Evolutionary conservation across 768 basidiomycete genomes (phyloP).

Genomic region (Pleurotus salmoneostramineus): DNA sequence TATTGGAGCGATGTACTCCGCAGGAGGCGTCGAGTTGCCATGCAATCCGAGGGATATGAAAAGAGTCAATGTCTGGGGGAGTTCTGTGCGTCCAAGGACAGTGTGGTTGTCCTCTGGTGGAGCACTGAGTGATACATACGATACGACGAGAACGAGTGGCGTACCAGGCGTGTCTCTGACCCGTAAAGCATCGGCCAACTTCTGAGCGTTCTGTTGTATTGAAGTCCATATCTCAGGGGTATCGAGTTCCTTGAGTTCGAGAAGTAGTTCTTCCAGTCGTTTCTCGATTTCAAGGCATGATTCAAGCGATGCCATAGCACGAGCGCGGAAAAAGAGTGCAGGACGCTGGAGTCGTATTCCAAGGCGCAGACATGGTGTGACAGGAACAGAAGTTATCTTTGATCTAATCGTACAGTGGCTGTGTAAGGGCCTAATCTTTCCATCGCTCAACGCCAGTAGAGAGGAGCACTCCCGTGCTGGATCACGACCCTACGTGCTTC

Average conservation of each 20-base stretch:
- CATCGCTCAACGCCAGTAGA: constrained; percentile 4
- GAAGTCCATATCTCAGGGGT: constrained; percentile 42
- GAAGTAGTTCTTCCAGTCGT: constrained; percentile 29
- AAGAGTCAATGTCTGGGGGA: constrained; percentile 63
- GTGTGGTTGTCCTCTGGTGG: constrained; percentile 67
- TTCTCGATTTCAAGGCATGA: constrained; percentile 20
- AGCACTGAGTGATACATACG: constrained; percentile 10
- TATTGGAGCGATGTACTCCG: constrained; percentile 44
- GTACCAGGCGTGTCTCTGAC: constrained; percentile 49
- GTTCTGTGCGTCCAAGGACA: constrained; percentile 55
- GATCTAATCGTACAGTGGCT: constrained; percentile 7
- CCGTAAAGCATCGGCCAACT: constrained; percentile 61
- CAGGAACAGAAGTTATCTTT: background rate
- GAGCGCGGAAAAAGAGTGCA: background rate
- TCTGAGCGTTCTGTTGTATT: constrained; percentile 47
- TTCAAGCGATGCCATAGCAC: background rate
- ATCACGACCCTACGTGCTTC: constrained; percentile 41
- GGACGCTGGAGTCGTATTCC: background rate
- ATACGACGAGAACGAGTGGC: constrained; percentile 11
- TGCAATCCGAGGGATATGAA: constrained; percentile 55
- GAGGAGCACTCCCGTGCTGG: constrained; percentile 16
- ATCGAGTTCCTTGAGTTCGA: constrained; percentile 22
- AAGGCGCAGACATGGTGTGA: constrained; percentile 1
- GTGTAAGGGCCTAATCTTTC: background rate
- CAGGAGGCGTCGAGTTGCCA: constrained; percentile 40